phyloP scores from a whole-genome alignment of 2,329 filamentous ascomycete species.

The Cladophialophora yegresii region DNA sequence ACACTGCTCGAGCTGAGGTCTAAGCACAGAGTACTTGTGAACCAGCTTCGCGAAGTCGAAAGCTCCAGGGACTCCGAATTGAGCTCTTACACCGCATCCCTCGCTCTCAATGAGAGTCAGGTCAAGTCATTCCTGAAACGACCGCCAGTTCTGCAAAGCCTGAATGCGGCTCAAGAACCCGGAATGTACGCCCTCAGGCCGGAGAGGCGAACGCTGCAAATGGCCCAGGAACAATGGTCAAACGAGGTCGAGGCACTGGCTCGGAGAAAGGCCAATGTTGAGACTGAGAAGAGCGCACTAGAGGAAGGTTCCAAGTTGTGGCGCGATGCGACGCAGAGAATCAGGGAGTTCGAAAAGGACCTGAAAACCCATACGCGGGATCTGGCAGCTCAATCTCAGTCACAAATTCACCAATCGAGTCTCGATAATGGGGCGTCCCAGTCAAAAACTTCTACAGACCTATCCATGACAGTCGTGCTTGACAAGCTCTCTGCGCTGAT shows the following conservation, averaged over 20 bases:
- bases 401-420: slow-evolving; percentile 17
- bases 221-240: slow-evolving; percentile 61
- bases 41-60: slow-evolving; percentile 56
- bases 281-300: slow-evolving; percentile 59
- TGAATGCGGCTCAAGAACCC: slow-evolving; percentile 29
- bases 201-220: slow-evolving; percentile 60
- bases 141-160: slow-evolving; percentile 47
- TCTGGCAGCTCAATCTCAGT: slow-evolving; percentile 14
- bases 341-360: slow-evolving; percentile 56
- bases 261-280: slow-evolving; percentile 49
- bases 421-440: not conserved
- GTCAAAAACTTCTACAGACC: slow-evolving; percentile 1
- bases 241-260: slow-evolving; percentile 52
- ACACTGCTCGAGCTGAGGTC: slow-evolving; percentile 58
- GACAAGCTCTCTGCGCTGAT: slow-evolving; percentile 29
- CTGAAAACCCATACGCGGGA: slow-evolving; percentile 49
- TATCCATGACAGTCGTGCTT: slow-evolving; percentile 19
- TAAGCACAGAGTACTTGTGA: slow-evolving; percentile 55
- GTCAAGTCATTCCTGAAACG: slow-evolving; percentile 55
- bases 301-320: slow-evolving; percentile 61
- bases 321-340: slow-evolving; percentile 56
- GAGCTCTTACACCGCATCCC: slow-evolving; percentile 59
- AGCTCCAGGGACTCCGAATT: slow-evolving; percentile 61
- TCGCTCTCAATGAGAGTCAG: slow-evolving; percentile 59
- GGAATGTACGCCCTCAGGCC: slow-evolving; percentile 57